Conservation (phyloP, 345 rosid genomes). For the Murraya koenigii region DNA sequence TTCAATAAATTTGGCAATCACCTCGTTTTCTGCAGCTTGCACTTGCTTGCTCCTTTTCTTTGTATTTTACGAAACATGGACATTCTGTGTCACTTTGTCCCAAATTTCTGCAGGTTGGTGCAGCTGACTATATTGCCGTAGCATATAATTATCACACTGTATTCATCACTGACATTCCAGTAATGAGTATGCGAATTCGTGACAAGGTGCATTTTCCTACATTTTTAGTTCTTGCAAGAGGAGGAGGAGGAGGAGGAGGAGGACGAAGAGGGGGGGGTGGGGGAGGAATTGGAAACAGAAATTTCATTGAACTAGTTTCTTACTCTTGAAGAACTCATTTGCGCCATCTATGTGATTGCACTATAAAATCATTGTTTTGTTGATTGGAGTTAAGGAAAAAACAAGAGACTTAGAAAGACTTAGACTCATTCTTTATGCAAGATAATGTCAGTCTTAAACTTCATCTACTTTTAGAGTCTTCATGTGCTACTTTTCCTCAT, state of each 20-base stretch:
- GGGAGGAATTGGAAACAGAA: neutral
- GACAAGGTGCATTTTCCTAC: constrained; percentile 59
- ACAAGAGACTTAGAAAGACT: neutral
- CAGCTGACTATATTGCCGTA: constrained; percentile 92
- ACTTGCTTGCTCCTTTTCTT: neutral
- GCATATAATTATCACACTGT: constrained; percentile 77
- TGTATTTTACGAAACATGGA: neutral
- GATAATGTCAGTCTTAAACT: neutral
- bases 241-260: too few species aligned
- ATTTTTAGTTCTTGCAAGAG: neutral
- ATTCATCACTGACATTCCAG: constrained; percentile 73
- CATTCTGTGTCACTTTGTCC: neutral
- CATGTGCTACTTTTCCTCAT: neutral
- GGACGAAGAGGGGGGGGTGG: neutral
- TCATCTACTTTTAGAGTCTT: neutral
- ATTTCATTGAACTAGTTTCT: neutral
- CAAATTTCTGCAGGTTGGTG: constrained; percentile 54
- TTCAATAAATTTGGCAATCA: neutral
- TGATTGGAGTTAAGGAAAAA: neutral
- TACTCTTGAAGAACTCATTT: neutral
- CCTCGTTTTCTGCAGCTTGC: neutral
- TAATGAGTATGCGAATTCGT: constrained; percentile 80
- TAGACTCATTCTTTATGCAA: neutral
- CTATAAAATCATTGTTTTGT: neutral
- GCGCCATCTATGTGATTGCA: neutral